A percentile compares a stretch with the other conserved stretches of the same genome.
These are phyloP conservation scores for Exophiala calicioides DNA, from an alignment of 2,329 filamentous ascomycete species.

Conservation along the genomic window DNA sequence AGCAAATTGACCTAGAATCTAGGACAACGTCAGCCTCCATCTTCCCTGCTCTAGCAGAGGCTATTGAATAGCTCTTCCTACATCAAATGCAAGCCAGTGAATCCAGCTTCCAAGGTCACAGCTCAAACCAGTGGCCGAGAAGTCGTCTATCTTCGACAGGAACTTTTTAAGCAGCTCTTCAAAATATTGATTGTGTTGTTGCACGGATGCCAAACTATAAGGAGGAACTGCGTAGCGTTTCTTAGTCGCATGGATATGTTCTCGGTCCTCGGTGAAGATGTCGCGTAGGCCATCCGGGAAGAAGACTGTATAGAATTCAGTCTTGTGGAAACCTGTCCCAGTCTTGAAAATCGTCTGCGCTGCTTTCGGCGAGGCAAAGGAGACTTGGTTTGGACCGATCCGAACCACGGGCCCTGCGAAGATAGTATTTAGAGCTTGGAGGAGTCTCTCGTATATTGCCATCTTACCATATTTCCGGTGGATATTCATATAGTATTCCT, in stretches of 20 bases:
- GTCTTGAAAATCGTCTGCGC: neutral
- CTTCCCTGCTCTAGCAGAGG: no score
- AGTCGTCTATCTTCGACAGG: neutral
- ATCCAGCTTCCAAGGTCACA: neutral
- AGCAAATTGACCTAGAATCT: neutral
- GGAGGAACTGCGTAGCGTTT: neutral
- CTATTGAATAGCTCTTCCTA: neutral
- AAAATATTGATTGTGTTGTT: neutral
- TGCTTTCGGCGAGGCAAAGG: neutral
- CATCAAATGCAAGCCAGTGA: neutral
- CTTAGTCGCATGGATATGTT: neutral
- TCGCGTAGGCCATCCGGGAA: neutral
- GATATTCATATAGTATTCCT: neutral
- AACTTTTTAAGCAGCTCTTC: neutral
- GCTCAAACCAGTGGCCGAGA: neutral
- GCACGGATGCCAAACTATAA: neutral
- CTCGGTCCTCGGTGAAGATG: neutral
- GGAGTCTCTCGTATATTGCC: no score
- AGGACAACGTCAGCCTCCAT: no score
- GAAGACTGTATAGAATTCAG: neutral
- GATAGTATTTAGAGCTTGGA: no score
- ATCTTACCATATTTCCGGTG: no score
- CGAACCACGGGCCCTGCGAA: neutral
- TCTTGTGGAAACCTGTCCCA: neutral
- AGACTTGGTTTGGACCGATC: neutral